Conservation (phyloP, 805 yeast species). For the Peterozyma toletana region DNA sequence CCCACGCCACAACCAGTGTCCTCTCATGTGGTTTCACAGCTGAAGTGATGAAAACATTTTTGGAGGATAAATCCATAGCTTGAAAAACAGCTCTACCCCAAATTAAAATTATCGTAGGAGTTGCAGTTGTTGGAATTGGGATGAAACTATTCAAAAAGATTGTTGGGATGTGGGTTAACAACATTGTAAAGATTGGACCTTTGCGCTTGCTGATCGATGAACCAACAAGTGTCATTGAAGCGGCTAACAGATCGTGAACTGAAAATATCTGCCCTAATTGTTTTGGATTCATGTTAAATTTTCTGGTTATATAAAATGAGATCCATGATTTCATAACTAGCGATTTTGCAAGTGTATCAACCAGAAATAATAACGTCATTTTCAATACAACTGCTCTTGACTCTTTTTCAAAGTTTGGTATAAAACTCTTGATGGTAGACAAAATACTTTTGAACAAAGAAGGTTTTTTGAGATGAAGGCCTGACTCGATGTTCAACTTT, state of each 20-base stretch:
- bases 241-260: constrained; percentile 28
- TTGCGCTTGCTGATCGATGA: constrained; percentile 33
- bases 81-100: constrained; percentile 31
- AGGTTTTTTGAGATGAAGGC: constrained; percentile 8
- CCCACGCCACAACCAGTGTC: constrained; percentile 36
- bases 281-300: constrained; percentile 26
- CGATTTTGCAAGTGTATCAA: constrained; percentile 38
- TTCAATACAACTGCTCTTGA: constrained; percentile 21
- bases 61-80: constrained; percentile 42
- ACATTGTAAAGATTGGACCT: constrained; percentile 39
- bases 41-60: constrained; percentile 37
- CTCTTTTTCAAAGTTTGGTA: constrained; percentile 13
- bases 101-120: constrained; percentile 23
- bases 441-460: not conserved
- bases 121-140: constrained; percentile 29
- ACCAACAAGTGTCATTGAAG: constrained; percentile 32
- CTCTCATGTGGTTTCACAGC: constrained; percentile 30
- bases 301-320: constrained; percentile 32
- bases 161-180: constrained; percentile 35
- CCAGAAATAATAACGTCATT: constrained; percentile 28
- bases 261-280: constrained; percentile 33
- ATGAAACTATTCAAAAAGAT: constrained; percentile 29
- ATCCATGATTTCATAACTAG: constrained; percentile 38
- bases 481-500: constrained; percentile 1
- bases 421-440: constrained; percentile 3